Conservation (phyloP, 2,329 filamentous ascomycete species). For the Acrocalymma vagum region DNA sequence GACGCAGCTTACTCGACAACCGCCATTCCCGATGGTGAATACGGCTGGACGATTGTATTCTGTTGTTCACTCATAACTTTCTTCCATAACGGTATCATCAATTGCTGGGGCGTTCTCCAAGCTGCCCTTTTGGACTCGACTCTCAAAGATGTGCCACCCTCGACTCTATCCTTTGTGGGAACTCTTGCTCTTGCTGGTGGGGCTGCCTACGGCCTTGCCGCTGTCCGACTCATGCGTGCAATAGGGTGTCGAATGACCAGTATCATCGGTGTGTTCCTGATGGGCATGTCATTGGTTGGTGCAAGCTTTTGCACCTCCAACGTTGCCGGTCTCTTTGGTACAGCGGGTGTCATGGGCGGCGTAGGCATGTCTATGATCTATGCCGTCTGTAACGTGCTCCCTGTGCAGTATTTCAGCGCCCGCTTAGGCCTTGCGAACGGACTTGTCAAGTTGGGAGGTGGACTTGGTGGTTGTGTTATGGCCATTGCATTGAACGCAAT, state of each 20-base stretch:
- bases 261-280: slow-evolving; percentile 59
- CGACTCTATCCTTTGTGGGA: slow-evolving; percentile 67
- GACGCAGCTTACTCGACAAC: slow-evolving; percentile 27
- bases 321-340: slow-evolving; percentile 52
- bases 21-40: slow-evolving; percentile 61
- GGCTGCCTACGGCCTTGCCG: slow-evolving; percentile 61
- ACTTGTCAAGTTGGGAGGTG: slow-evolving; percentile 38
- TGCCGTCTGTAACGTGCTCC: slow-evolving; percentile 29
- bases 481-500: slow-evolving; percentile 34
- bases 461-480: slow-evolving; percentile 35
- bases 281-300: slow-evolving; percentile 60
- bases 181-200: slow-evolving; percentile 61
- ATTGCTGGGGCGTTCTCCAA: slow-evolving; percentile 70
- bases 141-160: slow-evolving; percentile 54
- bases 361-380: slow-evolving; percentile 47
- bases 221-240: slow-evolving; percentile 59
- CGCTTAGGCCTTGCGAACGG: slow-evolving; percentile 40
- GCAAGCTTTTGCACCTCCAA: slow-evolving; percentile 54
- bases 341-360: slow-evolving; percentile 58
- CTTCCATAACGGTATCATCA: slow-evolving; percentile 61
- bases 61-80: slow-evolving; percentile 62
- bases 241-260: slow-evolving; percentile 60
- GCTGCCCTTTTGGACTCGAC: slow-evolving; percentile 61
- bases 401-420: slow-evolving; percentile 39
- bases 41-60: slow-evolving; percentile 65